Base-by-base conservation (phyloP, 306 rosid genomes). In the Hippophae tibetana region DNA sequence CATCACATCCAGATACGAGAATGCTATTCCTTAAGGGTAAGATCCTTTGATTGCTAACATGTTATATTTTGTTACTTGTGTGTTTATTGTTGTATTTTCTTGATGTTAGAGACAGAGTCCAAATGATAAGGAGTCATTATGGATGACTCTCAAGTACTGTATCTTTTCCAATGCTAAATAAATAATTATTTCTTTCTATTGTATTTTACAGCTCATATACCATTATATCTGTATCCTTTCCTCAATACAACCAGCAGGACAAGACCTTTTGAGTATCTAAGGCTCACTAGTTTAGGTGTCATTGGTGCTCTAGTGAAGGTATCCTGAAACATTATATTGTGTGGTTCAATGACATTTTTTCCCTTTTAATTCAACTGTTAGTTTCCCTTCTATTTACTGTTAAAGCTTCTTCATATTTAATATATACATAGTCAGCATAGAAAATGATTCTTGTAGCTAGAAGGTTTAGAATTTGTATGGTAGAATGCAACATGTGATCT, bases 241-340 rank as follows among this genome's bases (percentile, higher is more conserved):
- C 95, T 89, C 13, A 82, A 78, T 67, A 82, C 95, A 43, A 84
- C 90, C 45, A 74, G 82, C 80, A 82, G 77, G 84, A 80, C 87
- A 43, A 69, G 83, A 67, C 94, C 87, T 6, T 89, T 82, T 45
- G 97, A 89, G 74, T 76, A 74, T 78, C 75, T 89, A 81, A 83
- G 97, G 71, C 84, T 89, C 42, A 82, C 94, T 54, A 84, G 90
- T 76, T 81, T 89, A 54, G 97, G 97, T 65, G 93, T 89, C 70
- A 84, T 89, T 62, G 93, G 87, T 56, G 98, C 98, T 43, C 58
- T 86, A 65, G 97, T 82, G 81, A 86, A 89, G 95, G 97, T 89
- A 78, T 31, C 38, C 38, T 43, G 62, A 45, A 59, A 13, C 57
- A 43, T 61, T 62, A 60, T 23, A 52, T 66, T 54, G 31, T 13